A percentile compares a stretch with the other conserved stretches of the same genome.
phyloP scores from a whole-genome alignment of 257 asterid genomes.

The Gentiana dahurica region DNA sequence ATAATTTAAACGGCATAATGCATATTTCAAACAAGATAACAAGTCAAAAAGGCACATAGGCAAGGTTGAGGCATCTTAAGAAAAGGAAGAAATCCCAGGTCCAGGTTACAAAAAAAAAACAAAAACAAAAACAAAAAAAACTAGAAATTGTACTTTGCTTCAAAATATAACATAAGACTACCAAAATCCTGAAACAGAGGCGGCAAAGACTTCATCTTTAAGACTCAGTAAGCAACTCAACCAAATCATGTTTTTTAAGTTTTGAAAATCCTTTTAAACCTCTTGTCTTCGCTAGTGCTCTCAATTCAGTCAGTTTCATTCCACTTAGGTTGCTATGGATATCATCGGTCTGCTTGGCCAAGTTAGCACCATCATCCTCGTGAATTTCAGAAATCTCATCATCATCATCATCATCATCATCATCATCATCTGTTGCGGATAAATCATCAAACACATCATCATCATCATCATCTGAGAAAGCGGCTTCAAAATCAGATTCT shows the following conservation, averaged over 20 bases:
- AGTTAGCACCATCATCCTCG: conserved; percentile 13
- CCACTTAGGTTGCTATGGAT: conserved; percentile 12
- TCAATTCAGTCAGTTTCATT: conserved; percentile 29
- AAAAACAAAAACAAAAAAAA: too few relatives aligned
- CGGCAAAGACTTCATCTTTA: conserved; percentile 5
- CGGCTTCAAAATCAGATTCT: conserved; percentile 27
- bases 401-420: conserved; percentile 14
- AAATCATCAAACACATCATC: conserved; percentile 20
- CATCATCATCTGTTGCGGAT: conserved; percentile 10
- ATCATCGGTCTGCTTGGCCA: conserved; percentile 3
- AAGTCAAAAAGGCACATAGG: too few relatives aligned
- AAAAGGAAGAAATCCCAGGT: too few relatives aligned
- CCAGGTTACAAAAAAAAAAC: too few relatives aligned
- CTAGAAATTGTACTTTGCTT: too few relatives aligned
- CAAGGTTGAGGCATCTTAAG: too few relatives aligned
- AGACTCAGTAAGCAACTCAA: conserved; percentile 26
- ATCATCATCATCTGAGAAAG: conserved; percentile 31
- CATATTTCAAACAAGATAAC: too few relatives aligned
- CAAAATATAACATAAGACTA: too few relatives aligned
- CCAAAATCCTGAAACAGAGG: too few relatives aligned
- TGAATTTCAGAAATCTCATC: conserved; percentile 17
- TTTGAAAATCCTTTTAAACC: conserved; percentile 29
- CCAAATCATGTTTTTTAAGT: conserved; percentile 26
- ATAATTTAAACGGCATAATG: too few relatives aligned
- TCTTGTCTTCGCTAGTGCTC: conserved; percentile 28